phyloP scores from a whole-genome alignment of 805 yeast genomes.

The Wickerhamomyces pijperi region DNA sequence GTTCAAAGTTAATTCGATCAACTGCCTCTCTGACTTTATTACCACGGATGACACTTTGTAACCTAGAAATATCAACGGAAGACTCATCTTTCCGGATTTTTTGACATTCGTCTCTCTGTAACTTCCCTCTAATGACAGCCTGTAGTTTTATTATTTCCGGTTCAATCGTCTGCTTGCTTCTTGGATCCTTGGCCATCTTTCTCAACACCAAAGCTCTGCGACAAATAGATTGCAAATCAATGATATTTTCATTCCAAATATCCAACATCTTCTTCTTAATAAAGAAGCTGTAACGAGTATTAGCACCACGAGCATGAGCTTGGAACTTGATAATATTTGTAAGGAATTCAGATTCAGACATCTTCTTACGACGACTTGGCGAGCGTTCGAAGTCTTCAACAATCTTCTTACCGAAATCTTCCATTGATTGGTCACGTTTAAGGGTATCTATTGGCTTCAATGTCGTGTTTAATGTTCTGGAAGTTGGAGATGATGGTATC shows the following conservation, averaged over 20 bases:
- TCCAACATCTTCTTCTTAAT: conserved; percentile 52
- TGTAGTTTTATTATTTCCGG: conserved; percentile 22
- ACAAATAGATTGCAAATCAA: conserved; percentile 35
- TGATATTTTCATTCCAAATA: conserved; percentile 40
- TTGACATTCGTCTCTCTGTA: conserved; percentile 8
- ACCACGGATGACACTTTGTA: conserved; percentile 38
- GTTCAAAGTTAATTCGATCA: conserved; percentile 6
- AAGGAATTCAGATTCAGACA: conserved; percentile 14
- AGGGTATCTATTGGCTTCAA: not conserved
- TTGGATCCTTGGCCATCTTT: conserved; percentile 15
- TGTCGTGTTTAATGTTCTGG: not conserved
- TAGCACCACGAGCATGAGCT: conserved; percentile 59
- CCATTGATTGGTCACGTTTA: not conserved
- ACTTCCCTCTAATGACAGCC: conserved; percentile 23
- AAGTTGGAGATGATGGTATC: not conserved
- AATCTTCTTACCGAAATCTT: too few relatives aligned
- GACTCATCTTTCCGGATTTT: conserved; percentile 6
- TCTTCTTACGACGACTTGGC: conserved; percentile 2
- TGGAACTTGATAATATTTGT: conserved; percentile 42
- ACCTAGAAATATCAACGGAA: conserved; percentile 5
- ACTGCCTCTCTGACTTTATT: conserved; percentile 18
- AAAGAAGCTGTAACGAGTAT: conserved; percentile 50
- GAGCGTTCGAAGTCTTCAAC: too few relatives aligned
- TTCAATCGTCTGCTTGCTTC: conserved; percentile 10
- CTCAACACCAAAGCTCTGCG: conserved; percentile 34